A percentile compares a stretch with the other conserved stretches of the same genome.
These are phyloP conservation scores for Bodo saltans DNA, from an alignment of 78 protist genomes.

Conservation along the genomic window DNA sequence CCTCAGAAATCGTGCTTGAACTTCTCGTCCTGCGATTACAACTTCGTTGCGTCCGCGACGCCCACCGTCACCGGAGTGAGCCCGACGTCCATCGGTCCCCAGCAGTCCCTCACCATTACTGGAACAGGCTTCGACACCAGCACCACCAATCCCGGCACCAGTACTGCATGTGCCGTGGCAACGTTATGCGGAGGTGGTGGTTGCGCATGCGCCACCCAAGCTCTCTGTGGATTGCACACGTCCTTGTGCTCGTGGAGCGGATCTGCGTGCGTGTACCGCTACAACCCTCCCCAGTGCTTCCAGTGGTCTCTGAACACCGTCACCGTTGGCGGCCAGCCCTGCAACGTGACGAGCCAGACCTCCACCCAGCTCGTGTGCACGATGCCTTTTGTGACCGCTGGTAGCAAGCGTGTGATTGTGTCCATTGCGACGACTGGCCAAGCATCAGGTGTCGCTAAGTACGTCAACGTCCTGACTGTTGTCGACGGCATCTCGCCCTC, in stretches of 20 bases:
- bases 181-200: background rate
- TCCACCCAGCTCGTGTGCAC: background rate
- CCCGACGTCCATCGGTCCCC: background rate
- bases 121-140: background rate
- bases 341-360: background rate
- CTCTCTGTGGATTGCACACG: background rate
- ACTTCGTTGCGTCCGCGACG: background rate
- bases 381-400: background rate
- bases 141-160: background rate
- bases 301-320: background rate
- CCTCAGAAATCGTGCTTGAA: background rate
- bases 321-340: background rate
- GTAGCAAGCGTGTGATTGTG: no score
- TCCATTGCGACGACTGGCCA: no score
- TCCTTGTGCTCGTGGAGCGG: background rate
- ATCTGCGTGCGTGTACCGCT: background rate
- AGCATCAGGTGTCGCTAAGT: no score
- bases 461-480: no score
- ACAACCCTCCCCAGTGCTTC: background rate
- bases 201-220: background rate
- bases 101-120: background rate
- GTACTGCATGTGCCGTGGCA: background rate
- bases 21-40: background rate
- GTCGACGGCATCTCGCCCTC: background rate
- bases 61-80: background rate